Evolutionary conservation across 1,139 yeast genomes (phyloP).

Genomic region (Taiozyma sp.): DNA sequence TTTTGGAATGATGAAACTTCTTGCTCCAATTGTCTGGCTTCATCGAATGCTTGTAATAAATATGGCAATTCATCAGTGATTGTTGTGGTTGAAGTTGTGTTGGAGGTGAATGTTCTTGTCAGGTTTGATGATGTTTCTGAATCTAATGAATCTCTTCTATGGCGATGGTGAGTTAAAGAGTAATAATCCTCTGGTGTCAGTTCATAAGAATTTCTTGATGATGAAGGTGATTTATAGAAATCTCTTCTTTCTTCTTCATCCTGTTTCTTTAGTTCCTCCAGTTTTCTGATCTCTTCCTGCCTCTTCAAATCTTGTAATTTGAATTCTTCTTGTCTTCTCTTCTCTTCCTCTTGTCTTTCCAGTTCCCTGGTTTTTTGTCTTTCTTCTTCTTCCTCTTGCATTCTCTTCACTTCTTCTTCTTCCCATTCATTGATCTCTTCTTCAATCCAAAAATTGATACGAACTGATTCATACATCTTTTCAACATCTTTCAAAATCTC

Average conservation of each 20-base stretch:
- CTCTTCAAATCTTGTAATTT: not conserved
- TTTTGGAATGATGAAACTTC: slow-evolving; percentile 16
- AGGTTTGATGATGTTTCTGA: slow-evolving; percentile 21
- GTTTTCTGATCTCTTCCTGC: not conserved
- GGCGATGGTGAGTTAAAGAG: not conserved
- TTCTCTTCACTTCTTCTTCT: slow-evolving; percentile 10
- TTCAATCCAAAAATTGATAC: slow-evolving; percentile 27
- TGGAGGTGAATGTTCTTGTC: slow-evolving; percentile 16
- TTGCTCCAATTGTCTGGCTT: slow-evolving; percentile 28
- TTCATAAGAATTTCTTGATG: not conserved
- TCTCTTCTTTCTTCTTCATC: slow-evolving; percentile 4
- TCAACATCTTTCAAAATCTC: slow-evolving; percentile 30
- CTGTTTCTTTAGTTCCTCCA: not conserved
- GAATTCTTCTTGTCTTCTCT: not conserved
- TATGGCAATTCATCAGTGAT: slow-evolving; percentile 31
- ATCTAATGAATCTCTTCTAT: slow-evolving; percentile 9
- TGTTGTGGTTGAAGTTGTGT: slow-evolving; percentile 23
- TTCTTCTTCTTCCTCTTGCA: not conserved
- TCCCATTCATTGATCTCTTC: slow-evolving; percentile 15
- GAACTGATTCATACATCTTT: slow-evolving; percentile 31
- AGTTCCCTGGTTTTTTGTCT: slow-evolving; percentile 1
- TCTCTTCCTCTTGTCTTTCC: slow-evolving; percentile 3
- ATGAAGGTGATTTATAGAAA: not conserved
- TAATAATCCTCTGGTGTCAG: not conserved
- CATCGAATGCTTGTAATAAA: slow-evolving; percentile 31